phyloP scores from a whole-genome alignment of 129 eudicot genomes.

The Cynara cardunculus region DNA sequence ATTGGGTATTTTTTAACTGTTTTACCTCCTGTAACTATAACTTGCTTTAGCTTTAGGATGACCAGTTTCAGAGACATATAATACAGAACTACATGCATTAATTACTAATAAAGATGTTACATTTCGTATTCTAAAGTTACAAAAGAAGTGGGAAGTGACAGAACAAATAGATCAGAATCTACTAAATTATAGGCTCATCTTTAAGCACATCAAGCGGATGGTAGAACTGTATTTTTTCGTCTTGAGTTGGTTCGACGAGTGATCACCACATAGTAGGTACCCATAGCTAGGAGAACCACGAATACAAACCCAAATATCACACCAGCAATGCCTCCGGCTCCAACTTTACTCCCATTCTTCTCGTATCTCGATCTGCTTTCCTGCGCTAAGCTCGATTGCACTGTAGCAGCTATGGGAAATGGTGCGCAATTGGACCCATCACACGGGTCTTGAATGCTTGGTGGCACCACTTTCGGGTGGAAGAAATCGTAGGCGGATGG shows the following conservation, averaged over 20 bases:
- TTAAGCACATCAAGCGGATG: conserved; percentile 33
- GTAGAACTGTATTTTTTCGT: conserved; percentile 34
- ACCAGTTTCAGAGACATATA: conserved; percentile 7
- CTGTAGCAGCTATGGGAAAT: conserved; percentile 57
- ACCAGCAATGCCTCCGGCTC: conserved; percentile 52
- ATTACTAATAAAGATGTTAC: conserved; percentile 22
- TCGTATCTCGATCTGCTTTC: conserved; percentile 25
- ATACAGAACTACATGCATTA: conserved; percentile 16
- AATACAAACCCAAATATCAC: conserved; percentile 34
- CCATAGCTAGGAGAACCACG: conserved; percentile 48
- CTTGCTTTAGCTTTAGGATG: background rate
- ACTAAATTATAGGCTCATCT: background rate
- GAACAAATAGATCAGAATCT: conserved; percentile 10
- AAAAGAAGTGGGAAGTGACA: conserved; percentile 1
- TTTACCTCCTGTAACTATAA: background rate
- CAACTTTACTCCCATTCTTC: conserved; percentile 24
- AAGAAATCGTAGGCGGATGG: conserved; percentile 70
- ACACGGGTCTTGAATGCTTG: conserved; percentile 35
- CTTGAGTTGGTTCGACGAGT: conserved; percentile 36
- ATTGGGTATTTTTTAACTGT: background rate
- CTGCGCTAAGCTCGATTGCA: conserved; percentile 50
- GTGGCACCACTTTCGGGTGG: conserved; percentile 46
- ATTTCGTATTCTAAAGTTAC: background rate
- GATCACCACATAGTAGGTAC: conserved; percentile 44
- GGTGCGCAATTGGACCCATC: conserved; percentile 42